Conservation (phyloP, 768 basidiomycete species). For the Panaeolus cyanescens region DNA sequence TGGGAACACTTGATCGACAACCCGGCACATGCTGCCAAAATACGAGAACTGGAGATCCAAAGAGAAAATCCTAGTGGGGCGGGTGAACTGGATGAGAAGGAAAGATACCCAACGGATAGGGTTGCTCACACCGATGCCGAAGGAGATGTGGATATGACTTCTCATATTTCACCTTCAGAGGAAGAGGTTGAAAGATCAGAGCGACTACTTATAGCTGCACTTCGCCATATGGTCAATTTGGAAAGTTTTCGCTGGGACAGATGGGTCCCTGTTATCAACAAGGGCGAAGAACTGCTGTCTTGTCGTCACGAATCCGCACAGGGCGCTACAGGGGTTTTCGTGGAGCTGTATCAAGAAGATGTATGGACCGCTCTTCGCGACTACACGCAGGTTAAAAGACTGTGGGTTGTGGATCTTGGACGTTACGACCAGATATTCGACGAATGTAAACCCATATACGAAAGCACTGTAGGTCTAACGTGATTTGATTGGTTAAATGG, state of each 20-base stretch:
- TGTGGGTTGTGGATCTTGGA: conserved; percentile 18
- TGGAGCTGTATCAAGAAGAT: conserved; percentile 13
- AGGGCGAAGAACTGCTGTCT: conserved; percentile 13
- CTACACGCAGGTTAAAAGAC: conserved; percentile 10
- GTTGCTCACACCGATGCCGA: neutral
- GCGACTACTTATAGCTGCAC: conserved; percentile 13
- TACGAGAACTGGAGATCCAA: conserved; percentile 16
- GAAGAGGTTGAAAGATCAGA: conserved; percentile 9
- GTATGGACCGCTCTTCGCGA: conserved; percentile 20
- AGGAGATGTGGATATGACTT: neutral
- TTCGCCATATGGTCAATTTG: conserved; percentile 15
- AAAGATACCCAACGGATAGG: neutral
- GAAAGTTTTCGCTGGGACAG: conserved; percentile 19
- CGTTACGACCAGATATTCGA: neutral
- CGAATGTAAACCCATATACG: conserved; percentile 14
- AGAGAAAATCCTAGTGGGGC: conserved; percentile 4
- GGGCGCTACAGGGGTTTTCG: neutral
- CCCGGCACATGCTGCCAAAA: conserved; percentile 12
- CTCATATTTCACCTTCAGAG: neutral
- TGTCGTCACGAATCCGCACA: neutral
- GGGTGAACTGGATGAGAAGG: conserved; percentile 2
- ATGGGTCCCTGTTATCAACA: conserved; percentile 15
- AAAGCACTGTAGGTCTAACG: conserved; percentile 13
- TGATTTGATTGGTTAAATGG: neutral
- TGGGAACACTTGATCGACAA: conserved; percentile 19